Conservation (phyloP, 2,329 filamentous ascomycete species). For the Zymoseptoria crescenta region DNA sequence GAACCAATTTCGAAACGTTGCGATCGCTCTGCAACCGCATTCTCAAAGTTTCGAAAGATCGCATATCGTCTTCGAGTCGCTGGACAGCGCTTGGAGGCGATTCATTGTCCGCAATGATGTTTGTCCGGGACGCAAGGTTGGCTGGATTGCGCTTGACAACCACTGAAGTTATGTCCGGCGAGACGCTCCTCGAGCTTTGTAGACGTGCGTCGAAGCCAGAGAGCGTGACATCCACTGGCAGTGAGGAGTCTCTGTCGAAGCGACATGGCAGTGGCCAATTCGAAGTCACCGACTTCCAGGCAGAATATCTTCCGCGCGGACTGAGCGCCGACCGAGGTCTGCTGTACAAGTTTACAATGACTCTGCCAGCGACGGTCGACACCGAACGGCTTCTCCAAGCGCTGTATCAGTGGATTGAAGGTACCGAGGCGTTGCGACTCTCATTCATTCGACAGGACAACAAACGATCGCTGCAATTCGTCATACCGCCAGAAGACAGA, state of each 20-base stretch:
- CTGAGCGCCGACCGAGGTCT: not conserved
- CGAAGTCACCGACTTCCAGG: not conserved
- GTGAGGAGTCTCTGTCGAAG: not conserved
- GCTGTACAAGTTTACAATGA: not conserved
- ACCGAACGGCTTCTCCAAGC: not conserved
- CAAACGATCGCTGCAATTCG: not conserved
- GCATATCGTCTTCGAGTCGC: not conserved
- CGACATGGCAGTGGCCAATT: not conserved
- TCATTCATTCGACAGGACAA: not conserved
- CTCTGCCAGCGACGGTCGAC: not conserved
- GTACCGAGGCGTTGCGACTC: not conserved
- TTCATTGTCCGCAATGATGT: not conserved
- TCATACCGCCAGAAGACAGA: not conserved
- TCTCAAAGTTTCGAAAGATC: not conserved
- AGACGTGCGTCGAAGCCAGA: not conserved
- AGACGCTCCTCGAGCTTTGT: not conserved
- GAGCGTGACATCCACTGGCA: not conserved
- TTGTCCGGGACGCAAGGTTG: not conserved
- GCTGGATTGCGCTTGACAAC: not conserved
- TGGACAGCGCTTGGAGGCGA: not conserved
- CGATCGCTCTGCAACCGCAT: not conserved
- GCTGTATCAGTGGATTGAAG: not conserved
- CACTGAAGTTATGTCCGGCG: not conserved
- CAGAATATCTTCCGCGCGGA: not conserved
- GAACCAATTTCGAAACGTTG: not conserved